Percentiles rank a stretch among this genome's conserved stretches.
phyloP scores from a whole-genome alignment of 495 filamentous ascomycete genomes.

The Podospora appendiculata region DNA sequence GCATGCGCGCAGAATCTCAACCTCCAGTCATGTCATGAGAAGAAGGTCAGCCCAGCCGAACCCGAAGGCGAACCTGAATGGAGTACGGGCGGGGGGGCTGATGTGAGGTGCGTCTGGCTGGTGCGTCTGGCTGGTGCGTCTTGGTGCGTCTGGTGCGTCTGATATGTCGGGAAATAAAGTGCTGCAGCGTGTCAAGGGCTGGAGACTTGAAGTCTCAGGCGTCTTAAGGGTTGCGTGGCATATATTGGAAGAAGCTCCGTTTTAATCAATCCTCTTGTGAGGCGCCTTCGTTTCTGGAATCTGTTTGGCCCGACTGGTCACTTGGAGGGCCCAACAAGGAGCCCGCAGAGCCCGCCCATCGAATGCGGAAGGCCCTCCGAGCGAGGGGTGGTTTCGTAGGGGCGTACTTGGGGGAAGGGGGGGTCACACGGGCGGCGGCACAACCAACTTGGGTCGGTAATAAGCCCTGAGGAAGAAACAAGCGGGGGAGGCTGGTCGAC shows the following conservation, averaged over 20 bases:
- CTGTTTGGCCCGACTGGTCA: conserved; percentile 10
- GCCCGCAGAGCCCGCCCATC: conserved; percentile 13
- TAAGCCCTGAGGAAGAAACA: too few relatives aligned
- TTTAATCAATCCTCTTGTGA: conserved; percentile 10
- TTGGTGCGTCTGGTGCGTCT: too few relatives aligned
- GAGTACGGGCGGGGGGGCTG: background rate
- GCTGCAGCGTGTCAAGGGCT: background rate
- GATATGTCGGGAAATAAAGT: conserved; percentile 4
- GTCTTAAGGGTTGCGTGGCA: conserved; percentile 19
- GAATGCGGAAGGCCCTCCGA: conserved; percentile 22
- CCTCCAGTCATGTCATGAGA: too few relatives aligned
- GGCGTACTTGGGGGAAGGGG: too few relatives aligned
- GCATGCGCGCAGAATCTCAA: too few relatives aligned
- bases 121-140: too few relatives aligned
- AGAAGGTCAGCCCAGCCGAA: background rate
- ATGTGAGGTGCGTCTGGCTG: too few relatives aligned
- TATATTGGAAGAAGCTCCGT: conserved; percentile 8
- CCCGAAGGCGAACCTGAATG: background rate
- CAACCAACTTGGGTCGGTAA: background rate
- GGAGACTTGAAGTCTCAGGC: background rate
- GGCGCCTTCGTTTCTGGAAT: conserved; percentile 2
- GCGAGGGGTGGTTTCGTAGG: background rate
- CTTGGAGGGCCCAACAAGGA: conserved; percentile 1
- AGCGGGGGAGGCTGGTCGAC: too few relatives aligned
- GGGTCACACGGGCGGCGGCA: background rate